phyloP scores from a whole-genome alignment of 2,329 filamentous ascomycete genomes.

The Aspergillus calidoustus region DNA sequence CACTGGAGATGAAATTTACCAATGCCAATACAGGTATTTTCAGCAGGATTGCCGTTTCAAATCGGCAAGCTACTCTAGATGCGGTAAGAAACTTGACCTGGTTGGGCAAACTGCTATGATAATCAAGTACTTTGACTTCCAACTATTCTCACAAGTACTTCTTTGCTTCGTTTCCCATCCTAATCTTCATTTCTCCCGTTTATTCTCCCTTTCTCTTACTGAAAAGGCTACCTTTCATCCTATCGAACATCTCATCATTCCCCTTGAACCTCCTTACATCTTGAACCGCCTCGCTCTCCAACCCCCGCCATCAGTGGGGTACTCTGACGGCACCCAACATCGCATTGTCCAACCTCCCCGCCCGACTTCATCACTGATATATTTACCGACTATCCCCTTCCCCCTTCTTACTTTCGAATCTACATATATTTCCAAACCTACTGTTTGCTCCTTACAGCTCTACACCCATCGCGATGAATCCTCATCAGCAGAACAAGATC shows the following conservation, averaged over 20 bases:
- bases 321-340: conserved; percentile 23
- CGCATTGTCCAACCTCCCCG: conserved; percentile 17
- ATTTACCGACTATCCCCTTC: conserved; percentile 8
- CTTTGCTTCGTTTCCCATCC: conserved; percentile 1
- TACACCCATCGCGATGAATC: conserved; percentile 72
- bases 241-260: background rate
- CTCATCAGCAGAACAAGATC: conserved; percentile 97
- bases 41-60: conserved; percentile 12
- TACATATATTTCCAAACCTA: background rate
- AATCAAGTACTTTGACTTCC: conserved; percentile 5
- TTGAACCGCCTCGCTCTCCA: conserved; percentile 5
- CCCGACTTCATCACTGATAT: conserved; percentile 10
- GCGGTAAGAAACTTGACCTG: conserved; percentile 8
- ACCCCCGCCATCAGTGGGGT: conserved; percentile 23
- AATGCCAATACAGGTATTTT: conserved; percentile 2
- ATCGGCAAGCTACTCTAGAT: conserved; percentile 3
- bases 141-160: conserved; percentile 5
- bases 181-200: background rate
- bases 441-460: background rate
- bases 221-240: background rate
- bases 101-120: conserved; percentile 10
- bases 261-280: conserved; percentile 2
- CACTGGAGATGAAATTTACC: background rate
- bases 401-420: background rate
- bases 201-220: background rate